phyloP scores from a whole-genome alignment of 306 rosid species.

The Arachis hypogaea region DNA sequence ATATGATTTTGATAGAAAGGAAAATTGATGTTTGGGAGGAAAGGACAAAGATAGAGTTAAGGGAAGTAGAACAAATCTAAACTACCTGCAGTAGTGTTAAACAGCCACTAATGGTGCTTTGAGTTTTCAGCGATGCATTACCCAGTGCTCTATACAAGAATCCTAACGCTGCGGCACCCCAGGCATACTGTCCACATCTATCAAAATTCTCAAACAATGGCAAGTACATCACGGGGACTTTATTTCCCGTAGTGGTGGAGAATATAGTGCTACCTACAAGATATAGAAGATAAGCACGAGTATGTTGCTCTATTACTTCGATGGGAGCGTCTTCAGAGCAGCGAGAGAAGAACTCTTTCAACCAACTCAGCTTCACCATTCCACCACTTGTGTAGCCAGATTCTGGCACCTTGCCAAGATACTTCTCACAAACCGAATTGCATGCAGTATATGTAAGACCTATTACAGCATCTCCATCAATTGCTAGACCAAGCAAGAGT shows the following conservation, averaged over 20 bases:
- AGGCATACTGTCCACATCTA: conserved; percentile 81
- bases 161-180: conserved; percentile 92
- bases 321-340: conserved; percentile 85
- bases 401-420: conserved; percentile 84
- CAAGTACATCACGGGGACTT: conserved; percentile 99
- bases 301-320: conserved; percentile 78
- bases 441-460: conserved; percentile 90
- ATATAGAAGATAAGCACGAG: conserved; percentile 97
- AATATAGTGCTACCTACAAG: conserved; percentile 98
- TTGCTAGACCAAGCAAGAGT: conserved; percentile 88
- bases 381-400: conserved; percentile 95
- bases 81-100: conserved; percentile 90
- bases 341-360: conserved; percentile 84
- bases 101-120: conserved; percentile 98
- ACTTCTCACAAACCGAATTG: conserved; percentile 78
- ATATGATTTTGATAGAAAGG: conserved; percentile 19
- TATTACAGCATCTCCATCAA: conserved; percentile 95
- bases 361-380: conserved; percentile 99
- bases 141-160: conserved; percentile 97
- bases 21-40: background rate
- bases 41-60: conserved; percentile 13
- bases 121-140: conserved; percentile 92
- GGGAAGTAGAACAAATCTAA: background rate
- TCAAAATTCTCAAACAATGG: conserved; percentile 90
- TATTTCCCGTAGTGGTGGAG: conserved; percentile 98